Evolutionary conservation across 768 basidiomycete genomes (phyloP).

Genomic region (Cyathus striatus): DNA sequence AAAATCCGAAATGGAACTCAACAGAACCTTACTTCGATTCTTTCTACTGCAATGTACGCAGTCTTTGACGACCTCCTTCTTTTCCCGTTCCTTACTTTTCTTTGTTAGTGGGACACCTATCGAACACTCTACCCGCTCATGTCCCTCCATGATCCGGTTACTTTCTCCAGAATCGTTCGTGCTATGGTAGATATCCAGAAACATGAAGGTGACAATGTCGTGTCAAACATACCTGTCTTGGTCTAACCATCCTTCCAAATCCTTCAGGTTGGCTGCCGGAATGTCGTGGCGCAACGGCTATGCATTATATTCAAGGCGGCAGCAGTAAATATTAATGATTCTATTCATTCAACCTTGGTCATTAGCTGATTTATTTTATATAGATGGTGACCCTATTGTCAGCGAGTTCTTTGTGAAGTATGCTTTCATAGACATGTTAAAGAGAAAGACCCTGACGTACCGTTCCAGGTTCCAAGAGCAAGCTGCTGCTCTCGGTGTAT

Average conservation of each 20-base stretch:
- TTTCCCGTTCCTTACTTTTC: neutral
- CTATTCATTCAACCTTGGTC: no score
- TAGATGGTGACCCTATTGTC: conserved; percentile 61
- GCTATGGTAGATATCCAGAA: conserved; percentile 66
- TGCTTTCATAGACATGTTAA: no score
- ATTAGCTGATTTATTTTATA: neutral
- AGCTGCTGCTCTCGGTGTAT: conserved; percentile 41
- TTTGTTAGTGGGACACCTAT: conserved; percentile 57
- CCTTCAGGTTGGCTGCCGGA: conserved; percentile 60
- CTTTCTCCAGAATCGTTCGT: conserved; percentile 54
- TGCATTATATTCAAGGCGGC: conserved; percentile 54
- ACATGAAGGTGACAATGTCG: conserved; percentile 63
- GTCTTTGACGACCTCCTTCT: neutral
- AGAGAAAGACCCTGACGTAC: no score
- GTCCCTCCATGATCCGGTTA: conserved; percentile 58
- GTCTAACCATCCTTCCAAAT: no score
- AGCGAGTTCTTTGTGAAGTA: conserved; percentile 65
- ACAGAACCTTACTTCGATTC: conserved; percentile 65
- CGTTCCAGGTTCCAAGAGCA: conserved; percentile 54
- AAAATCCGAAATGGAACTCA: conserved; percentile 62
- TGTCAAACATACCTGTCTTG: no score
- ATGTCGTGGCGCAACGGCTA: conserved; percentile 50
- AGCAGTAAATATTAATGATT: conserved; percentile 44
- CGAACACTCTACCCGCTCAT: conserved; percentile 58
- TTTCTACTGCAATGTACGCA: conserved; percentile 60